Percentiles rank a stretch among this genome's conserved stretches.
These are phyloP conservation scores for Auricularia heimuer DNA, from an alignment of 768 basidiomycete species.

Conservation along the genomic window DNA sequence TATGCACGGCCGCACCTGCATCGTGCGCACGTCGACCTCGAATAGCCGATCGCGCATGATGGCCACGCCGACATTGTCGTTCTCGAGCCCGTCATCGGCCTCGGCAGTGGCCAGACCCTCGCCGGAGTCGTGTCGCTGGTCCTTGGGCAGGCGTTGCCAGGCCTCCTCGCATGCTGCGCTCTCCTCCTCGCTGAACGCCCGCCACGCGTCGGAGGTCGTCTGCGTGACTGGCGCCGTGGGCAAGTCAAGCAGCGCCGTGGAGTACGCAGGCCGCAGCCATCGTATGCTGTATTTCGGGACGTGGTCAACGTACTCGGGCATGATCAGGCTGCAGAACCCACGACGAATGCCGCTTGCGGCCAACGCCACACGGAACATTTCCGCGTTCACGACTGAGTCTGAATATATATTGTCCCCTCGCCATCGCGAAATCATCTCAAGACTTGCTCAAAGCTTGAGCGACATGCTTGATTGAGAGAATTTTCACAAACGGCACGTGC, in stretches of 20 bases:
- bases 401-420: too few species aligned
- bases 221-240: slow-evolving; percentile 13
- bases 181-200: slow-evolving; percentile 16
- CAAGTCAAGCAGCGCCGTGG: slow-evolving; percentile 11
- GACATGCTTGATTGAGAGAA: too few species aligned
- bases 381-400: too few species aligned
- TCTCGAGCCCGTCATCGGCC: slow-evolving; percentile 11
- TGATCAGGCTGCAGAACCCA: not conserved
- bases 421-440: too few species aligned
- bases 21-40: slow-evolving; percentile 19
- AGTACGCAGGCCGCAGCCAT: slow-evolving; percentile 10
- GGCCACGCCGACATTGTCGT: slow-evolving; percentile 14
- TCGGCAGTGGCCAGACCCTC: not conserved
- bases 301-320: not conserved
- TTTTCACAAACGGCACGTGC: too few species aligned
- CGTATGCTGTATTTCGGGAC: slow-evolving; percentile 4
- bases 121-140: slow-evolving; percentile 6
- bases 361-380: not conserved
- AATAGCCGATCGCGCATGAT: slow-evolving; percentile 17
- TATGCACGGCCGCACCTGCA: slow-evolving; percentile 12
- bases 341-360: not conserved
- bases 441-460: too few species aligned
- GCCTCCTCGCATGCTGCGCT: slow-evolving; percentile 17
- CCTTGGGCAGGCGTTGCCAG: slow-evolving; percentile 13
- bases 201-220: slow-evolving; percentile 10